Conservation (phyloP, 345 rosid genomes). For the Rhizophora mangle region DNA sequence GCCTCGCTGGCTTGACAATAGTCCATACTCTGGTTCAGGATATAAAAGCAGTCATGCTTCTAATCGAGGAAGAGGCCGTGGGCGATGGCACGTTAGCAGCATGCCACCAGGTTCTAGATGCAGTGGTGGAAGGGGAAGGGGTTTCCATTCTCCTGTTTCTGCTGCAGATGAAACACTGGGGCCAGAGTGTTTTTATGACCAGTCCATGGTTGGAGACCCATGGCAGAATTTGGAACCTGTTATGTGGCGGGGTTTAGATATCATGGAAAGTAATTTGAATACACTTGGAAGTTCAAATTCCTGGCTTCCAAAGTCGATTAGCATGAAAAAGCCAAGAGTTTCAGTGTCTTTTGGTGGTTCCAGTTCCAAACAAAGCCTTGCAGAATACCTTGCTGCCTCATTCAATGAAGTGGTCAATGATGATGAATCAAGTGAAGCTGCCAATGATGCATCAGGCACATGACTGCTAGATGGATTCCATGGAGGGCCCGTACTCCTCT, state of each 20-base stretch:
- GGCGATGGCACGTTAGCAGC: slow-evolving; percentile 22
- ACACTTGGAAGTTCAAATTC: slow-evolving; percentile 34
- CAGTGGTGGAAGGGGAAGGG: slow-evolving; percentile 47
- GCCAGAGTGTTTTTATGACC: slow-evolving; percentile 35
- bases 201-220: slow-evolving; percentile 83
- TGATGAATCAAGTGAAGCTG: slow-evolving; percentile 5
- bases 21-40: slow-evolving; percentile 22
- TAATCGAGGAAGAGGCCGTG: slow-evolving; percentile 48
- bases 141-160: slow-evolving; percentile 18
- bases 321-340: slow-evolving; percentile 41
- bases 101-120: slow-evolving; percentile 34
- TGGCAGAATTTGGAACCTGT: slow-evolving; percentile 63
- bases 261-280: slow-evolving; percentile 25
- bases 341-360: slow-evolving; percentile 43
- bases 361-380: slow-evolving; percentile 56
- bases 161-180: no score
- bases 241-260: slow-evolving; percentile 46
- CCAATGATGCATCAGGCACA: neutral
- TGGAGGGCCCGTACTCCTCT: neutral
- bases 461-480: slow-evolving; percentile 3
- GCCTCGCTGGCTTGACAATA: slow-evolving; percentile 36
- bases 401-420: slow-evolving; percentile 51
- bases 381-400: slow-evolving; percentile 81
- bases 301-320: slow-evolving; percentile 62
- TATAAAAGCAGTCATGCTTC: slow-evolving; percentile 33